Conservation (phyloP, 1,284 basidiomycete genomes). For the Fomitiporia mediterranea region DNA sequence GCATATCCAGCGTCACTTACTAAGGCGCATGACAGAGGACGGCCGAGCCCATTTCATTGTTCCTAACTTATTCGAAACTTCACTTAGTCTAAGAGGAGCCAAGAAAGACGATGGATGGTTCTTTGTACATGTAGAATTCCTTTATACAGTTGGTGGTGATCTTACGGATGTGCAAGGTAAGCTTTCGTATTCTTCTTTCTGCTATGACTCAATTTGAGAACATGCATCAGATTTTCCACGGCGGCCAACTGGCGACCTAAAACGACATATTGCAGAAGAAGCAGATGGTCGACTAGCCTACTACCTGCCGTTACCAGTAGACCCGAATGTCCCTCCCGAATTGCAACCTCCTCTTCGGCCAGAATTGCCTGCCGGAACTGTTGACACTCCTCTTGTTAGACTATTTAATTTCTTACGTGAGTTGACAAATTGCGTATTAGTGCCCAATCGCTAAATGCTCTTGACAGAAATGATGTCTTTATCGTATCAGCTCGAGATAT, state of each 20-base stretch:
- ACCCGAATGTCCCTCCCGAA: constrained; percentile 37
- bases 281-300: constrained; percentile 60
- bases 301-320: constrained; percentile 49
- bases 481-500: constrained; percentile 79
- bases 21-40: constrained; percentile 42
- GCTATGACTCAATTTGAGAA: background rate
- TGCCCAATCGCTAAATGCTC: background rate
- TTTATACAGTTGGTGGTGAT: constrained; percentile 71
- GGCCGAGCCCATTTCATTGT: constrained; percentile 77
- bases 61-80: constrained; percentile 70
- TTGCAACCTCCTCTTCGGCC: constrained; percentile 45
- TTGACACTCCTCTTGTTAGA: constrained; percentile 74
- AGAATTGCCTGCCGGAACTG: constrained; percentile 51
- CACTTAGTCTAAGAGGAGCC: constrained; percentile 67
- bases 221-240: constrained; percentile 58
- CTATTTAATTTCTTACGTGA: constrained; percentile 78
- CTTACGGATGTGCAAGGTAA: constrained; percentile 64
- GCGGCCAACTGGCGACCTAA: constrained; percentile 56
- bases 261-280: constrained; percentile 66
- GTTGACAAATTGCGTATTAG: constrained; percentile 27
- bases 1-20: constrained; percentile 1
- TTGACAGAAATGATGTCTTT: constrained; percentile 75
- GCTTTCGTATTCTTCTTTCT: constrained; percentile 7
- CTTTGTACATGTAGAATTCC: constrained; percentile 72
- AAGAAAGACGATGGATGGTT: constrained; percentile 74